phyloP scores from a whole-genome alignment of 345 rosid species.

The Heritiera littoralis region DNA sequence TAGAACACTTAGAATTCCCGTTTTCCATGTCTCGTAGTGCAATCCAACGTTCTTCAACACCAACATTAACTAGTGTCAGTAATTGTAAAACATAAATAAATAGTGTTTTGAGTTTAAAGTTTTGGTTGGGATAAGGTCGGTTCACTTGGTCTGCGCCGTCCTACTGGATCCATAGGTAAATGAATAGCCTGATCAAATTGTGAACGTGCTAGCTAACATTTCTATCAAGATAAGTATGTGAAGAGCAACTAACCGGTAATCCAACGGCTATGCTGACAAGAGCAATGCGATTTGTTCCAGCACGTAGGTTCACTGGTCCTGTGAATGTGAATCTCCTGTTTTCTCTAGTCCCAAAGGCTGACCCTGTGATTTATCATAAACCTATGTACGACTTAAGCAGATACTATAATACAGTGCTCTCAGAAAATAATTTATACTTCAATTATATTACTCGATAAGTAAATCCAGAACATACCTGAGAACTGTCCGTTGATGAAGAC shows the following conservation, averaged over 20 bases:
- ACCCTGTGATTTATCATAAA: conserved; percentile 43
- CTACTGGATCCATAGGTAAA: conserved; percentile 35
- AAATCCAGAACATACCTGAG: conserved; percentile 45
- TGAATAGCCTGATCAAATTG: not conserved
- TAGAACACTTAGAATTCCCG: conserved; percentile 71
- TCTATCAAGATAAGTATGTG: not conserved
- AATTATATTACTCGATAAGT: not conserved
- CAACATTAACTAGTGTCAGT: conserved; percentile 20
- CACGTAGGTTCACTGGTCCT: conserved; percentile 57
- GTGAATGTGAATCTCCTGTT: conserved; percentile 53
- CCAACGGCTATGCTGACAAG: conserved; percentile 84
- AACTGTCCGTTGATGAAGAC: conserved; percentile 81
- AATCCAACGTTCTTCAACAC: conserved; percentile 64
- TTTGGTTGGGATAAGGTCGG: not conserved
- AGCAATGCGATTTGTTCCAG: conserved; percentile 69
- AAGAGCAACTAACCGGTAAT: conserved; percentile 62
- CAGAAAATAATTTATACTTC: not conserved
- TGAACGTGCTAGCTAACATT: not conserved
- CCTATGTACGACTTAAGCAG: not conserved
- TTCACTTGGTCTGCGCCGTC: not conserved
- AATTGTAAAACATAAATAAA: not conserved
- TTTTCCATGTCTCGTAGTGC: conserved; percentile 80
- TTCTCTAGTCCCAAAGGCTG: conserved; percentile 71
- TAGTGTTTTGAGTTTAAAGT: not conserved
- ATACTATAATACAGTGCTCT: not conserved